Evolutionary conservation across 352 stramenopile species (phyloP), one percentile per base, ranked within the genome.

Genomic region (Lagenidium giganteum): DNA sequence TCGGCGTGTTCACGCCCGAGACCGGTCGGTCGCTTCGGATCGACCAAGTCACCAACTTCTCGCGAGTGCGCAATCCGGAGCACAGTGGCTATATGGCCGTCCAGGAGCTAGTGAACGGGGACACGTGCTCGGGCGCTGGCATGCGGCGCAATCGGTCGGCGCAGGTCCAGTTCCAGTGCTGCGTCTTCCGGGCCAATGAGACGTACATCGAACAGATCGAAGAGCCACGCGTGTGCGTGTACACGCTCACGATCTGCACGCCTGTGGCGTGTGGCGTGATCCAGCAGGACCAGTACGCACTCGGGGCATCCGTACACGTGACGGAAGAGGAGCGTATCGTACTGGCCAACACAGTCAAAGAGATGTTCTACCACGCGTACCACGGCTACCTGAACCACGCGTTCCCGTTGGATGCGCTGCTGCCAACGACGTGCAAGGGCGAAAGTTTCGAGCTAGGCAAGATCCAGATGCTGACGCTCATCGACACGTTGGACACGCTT

Each of bases 321-420:
- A 59, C 63, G 22, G 66, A 83, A 18, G 67, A 83, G 5, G 77
- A 90, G 45, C 68, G 63, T 2, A 46, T 57, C 21, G 65, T 67
- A 21, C 59, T 91, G 23, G 59, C 60, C 2, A 49, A 61, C 27
- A 93, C 72, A 4, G 82, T 93, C 54, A 75, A 75, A 20, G 79
- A 86, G 28, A 95, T 96, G 83, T 95, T 95, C 39, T 93, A 93
- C 44, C 86, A 96, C 48, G 86, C 78, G 22, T 95, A 95, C 54
- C 54, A 85, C 39, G 79, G 75, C 3, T 96, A 96, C 54, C 67
- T 95, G 54, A 57, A 54, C 17, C 59, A 95, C 38, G 85, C 85
- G 14, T 95, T 85, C 48, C 84, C 83, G n/a, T 51, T 86, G 32
- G 87, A 90, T 37, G 78, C 84, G 31, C 61, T 96, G 34, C 30